Evolutionary conservation across 257 asterid species (phyloP).

Genomic region (Nicotiana undulata): DNA sequence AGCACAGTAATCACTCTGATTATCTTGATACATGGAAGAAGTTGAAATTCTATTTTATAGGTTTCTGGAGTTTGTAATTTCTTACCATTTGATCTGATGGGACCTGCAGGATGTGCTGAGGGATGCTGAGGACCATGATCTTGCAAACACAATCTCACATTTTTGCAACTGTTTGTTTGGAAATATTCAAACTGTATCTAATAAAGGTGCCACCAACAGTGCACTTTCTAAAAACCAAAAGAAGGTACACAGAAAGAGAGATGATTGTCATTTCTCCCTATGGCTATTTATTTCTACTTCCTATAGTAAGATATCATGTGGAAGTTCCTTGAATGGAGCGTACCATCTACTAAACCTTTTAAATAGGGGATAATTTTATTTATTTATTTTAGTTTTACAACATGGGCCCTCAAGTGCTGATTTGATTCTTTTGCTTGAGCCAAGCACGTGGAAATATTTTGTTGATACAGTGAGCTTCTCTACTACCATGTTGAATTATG

Average conservation of each 20-base stretch:
- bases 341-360: neutral
- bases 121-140: constrained; percentile 84
- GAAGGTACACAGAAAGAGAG: constrained; percentile 30
- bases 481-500: constrained; percentile 1
- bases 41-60: neutral
- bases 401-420: neutral
- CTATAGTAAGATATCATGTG: neutral
- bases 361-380: neutral
- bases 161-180: constrained; percentile 75
- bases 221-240: constrained; percentile 50
- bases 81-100: neutral
- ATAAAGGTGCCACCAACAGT: constrained; percentile 36
- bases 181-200: constrained; percentile 33
- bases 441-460: neutral
- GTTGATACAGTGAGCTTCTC: neutral
- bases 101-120: constrained; percentile 64
- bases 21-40: neutral
- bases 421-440: neutral
- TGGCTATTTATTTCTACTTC: neutral
- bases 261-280: neutral
- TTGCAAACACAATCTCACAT: constrained; percentile 67
- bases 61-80: neutral
- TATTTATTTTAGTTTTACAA: neutral
- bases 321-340: constrained; percentile 1
- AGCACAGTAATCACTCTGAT: neutral